Conservation (phyloP, 2,329 filamentous ascomycete species). For the Xylariaceae sp. region DNA sequence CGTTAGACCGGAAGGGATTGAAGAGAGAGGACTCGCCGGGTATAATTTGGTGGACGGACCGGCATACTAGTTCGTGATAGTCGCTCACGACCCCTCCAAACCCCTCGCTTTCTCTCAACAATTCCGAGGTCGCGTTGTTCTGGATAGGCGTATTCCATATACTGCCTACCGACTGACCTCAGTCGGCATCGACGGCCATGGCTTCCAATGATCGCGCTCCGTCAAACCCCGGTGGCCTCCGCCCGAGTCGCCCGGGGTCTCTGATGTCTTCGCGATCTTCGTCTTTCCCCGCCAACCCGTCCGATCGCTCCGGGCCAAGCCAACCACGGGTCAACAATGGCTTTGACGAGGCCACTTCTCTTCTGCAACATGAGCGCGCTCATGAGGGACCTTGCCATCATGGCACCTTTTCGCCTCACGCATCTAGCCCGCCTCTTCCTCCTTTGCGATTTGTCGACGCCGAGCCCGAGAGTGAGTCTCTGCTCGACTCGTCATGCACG, state of each 20-base stretch:
- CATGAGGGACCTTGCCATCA: conserved; percentile 57
- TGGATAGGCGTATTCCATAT: neutral
- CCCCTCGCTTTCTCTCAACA: neutral
- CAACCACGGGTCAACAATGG: neutral
- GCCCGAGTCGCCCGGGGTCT: conserved; percentile 30
- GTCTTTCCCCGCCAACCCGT: neutral
- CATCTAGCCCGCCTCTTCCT: conserved; percentile 45
- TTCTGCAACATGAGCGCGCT: conserved; percentile 37
- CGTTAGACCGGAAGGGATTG: neutral
- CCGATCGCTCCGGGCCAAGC: conserved; percentile 3
- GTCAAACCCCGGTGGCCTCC: conserved; percentile 30
- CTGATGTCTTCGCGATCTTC: conserved; percentile 20
- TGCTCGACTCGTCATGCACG: conserved; percentile 31
- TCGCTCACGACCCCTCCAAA: neutral
- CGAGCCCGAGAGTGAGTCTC: conserved; percentile 29
- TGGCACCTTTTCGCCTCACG: conserved; percentile 69
- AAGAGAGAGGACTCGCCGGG: neutral
- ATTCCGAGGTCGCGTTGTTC: neutral
- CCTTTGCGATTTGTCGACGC: conserved; percentile 31
- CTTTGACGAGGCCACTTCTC: conserved; percentile 47
- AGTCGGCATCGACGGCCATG: neutral
- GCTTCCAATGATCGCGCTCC: conserved; percentile 28
- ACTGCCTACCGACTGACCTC: neutral
- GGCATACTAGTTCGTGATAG: neutral
- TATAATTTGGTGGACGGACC: neutral